Conservation (phyloP, 169 alveolate genomes). For the Plasmodium sp. region DNA sequence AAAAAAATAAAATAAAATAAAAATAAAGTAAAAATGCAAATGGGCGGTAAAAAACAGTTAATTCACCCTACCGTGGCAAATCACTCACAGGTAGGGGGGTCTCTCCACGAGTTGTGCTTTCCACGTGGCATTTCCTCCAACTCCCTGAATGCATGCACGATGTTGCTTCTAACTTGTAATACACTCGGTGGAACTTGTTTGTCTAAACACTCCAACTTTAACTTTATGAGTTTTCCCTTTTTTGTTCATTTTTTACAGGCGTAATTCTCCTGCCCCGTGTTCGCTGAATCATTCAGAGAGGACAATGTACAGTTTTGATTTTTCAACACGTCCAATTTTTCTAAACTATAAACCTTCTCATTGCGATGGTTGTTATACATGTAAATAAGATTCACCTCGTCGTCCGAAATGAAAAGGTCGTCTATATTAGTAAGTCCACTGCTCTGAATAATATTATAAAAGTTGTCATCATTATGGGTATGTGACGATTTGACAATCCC, state of each 20-base stretch:
- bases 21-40: neutral
- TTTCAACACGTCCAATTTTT: slow-evolving; percentile 6
- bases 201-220: neutral
- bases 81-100: neutral
- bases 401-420: slow-evolving; percentile 54
- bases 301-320: neutral
- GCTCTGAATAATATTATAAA: neutral
- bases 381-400: slow-evolving; percentile 67
- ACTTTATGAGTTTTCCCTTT: neutral
- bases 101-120: neutral
- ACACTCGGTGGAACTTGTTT: neutral
- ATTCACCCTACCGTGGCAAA: neutral
- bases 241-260: neutral
- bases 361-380: slow-evolving; percentile 29
- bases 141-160: neutral
- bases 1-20: neutral
- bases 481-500: neutral
- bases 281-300: neutral
- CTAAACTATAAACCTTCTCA: slow-evolving; percentile 45
- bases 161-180: neutral
- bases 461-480: neutral
- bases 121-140: neutral
- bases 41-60: neutral
- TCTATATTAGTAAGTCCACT: slow-evolving; percentile 1
- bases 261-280: neutral